phyloP scores from a whole-genome alignment of 495 filamentous ascomycete genomes.

The Clohesyomyces aquaticus region DNA sequence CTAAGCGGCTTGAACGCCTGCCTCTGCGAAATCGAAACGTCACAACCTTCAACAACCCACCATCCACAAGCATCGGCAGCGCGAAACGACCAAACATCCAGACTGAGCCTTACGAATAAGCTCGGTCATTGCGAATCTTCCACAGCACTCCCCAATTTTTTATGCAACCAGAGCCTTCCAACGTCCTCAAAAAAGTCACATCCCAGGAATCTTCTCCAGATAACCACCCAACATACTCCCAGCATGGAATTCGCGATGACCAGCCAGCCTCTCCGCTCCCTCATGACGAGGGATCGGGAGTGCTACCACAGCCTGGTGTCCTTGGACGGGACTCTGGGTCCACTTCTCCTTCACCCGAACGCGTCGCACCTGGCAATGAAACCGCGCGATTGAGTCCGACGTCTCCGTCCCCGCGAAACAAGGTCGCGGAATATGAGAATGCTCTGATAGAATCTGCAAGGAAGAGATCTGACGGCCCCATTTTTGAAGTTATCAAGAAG shows the following conservation, averaged over 20 bases:
- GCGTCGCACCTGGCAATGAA: constrained; percentile 34
- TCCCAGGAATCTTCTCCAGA: constrained; percentile 50
- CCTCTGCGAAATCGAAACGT: not conserved
- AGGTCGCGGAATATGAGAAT: constrained; percentile 75
- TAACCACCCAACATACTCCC: constrained; percentile 55
- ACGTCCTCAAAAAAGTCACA: constrained; percentile 60
- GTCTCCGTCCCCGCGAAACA: constrained; percentile 56
- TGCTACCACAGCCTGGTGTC: constrained; percentile 5
- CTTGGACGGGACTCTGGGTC: constrained; percentile 1
- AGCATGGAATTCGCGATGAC: constrained; percentile 72
- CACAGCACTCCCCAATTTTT: constrained; percentile 56
- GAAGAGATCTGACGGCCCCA: constrained; percentile 53
- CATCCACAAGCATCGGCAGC: constrained; percentile 2
- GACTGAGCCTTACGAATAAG: constrained; percentile 48
- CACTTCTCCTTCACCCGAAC: constrained; percentile 14
- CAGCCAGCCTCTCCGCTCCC: constrained; percentile 37
- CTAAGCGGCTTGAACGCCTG: not conserved
- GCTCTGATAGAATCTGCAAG: constrained; percentile 53
- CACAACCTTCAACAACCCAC: constrained; percentile 4
- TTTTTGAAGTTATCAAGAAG: constrained; percentile 67
- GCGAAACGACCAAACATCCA: constrained; percentile 1
- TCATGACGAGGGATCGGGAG: constrained; percentile 26
- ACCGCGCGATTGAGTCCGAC: constrained; percentile 43
- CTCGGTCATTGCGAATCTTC: constrained; percentile 64
- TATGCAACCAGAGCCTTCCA: constrained; percentile 86